Conservation (phyloP, 805 yeast genomes). For the Torulaspora quercuum region DNA sequence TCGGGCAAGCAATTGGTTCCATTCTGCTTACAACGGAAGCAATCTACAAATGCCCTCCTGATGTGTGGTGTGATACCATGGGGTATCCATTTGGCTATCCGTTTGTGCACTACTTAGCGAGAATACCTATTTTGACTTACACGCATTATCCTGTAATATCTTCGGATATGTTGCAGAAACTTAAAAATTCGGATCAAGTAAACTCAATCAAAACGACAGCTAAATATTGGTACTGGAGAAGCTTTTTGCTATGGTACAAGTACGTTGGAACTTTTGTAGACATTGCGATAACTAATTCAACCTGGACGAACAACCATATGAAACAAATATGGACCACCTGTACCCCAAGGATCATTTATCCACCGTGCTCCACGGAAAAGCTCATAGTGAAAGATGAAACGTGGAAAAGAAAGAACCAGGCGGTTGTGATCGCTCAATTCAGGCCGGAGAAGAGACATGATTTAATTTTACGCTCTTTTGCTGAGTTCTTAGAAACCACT, state of each 20-base stretch:
- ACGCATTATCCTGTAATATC: slow-evolving; percentile 95
- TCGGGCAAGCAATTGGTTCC: slow-evolving; percentile 88
- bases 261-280: slow-evolving; percentile 64
- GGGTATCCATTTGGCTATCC: slow-evolving; percentile 90
- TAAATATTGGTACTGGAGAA: slow-evolving; percentile 67
- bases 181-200: slow-evolving; percentile 33
- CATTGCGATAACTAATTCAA: slow-evolving; percentile 71
- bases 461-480: slow-evolving; percentile 62
- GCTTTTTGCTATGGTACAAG: slow-evolving; percentile 60
- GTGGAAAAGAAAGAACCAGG: slow-evolving; percentile 38
- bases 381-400: slow-evolving; percentile 33
- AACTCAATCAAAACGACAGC: slow-evolving; percentile 26
- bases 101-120: slow-evolving; percentile 50
- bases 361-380: slow-evolving; percentile 81
- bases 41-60: slow-evolving; percentile 65
- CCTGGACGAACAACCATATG: slow-evolving; percentile 89
- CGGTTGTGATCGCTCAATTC: slow-evolving; percentile 72
- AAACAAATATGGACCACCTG: slow-evolving; percentile 56
- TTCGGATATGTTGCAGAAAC: slow-evolving; percentile 73
- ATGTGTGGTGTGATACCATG: slow-evolving; percentile 90
- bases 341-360: slow-evolving; percentile 57
- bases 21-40: slow-evolving; percentile 67
- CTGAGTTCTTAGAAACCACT: slow-evolving; percentile 44
- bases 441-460: slow-evolving; percentile 92
- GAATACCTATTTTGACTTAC: slow-evolving; percentile 77